Base-by-base conservation (phyloP, 768 basidiomycete species). In the Podaxis sp. region DNA sequence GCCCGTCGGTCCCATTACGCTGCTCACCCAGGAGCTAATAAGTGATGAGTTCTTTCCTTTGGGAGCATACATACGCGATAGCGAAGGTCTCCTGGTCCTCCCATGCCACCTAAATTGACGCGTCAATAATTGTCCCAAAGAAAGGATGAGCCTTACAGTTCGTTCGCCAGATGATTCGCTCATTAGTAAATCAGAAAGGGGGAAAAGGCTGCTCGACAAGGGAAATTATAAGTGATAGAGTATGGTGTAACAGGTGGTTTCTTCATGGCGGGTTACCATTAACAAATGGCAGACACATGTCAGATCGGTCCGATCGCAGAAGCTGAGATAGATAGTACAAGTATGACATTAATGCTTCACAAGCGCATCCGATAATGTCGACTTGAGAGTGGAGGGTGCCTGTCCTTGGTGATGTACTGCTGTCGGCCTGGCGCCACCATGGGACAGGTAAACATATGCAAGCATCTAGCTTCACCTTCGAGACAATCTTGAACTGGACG, bases 1-100 rank as follows among this genome's bases (percentile, higher is more conserved):
- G 27, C 76, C 76, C 9, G 76, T 76, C 10, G 75, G 69, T 5
- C 76, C 76, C 74, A 77, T 75, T 2, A 77, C 69, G 1, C 74
- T 76, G 57, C 7, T 13, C 16, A 37, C 35, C 4, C n/a, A 2
- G 27, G 5, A 18, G 42, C 18, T 46, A 38, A 47, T 23, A 25
- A 21, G 50, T 25, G 11, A 13, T n/a, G 5, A 13, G 13, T 6
- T 28, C 28, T 27, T 16, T 21, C 50, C 27, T 32, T n/a, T 51
- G 28, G 50, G 40, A 36, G 13, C 11, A 58, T 14, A 38, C 57
- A 28, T 58, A 58, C 57, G 35, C 57, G 27, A 58, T 58, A 7
- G 48, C 57, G 14, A 50, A 58, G 10, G 36, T 58, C 25, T 58
- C 46, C 25, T 32, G 57, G 23, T 50, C 23, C 16, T 50, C 47